A percentile compares a stretch with the other conserved stretches of the same genome.
These are phyloP conservation scores for Alopecurus myosuroides DNA, from an alignment of 176 grass and related monocot genomes.

Conservation along the genomic window DNA sequence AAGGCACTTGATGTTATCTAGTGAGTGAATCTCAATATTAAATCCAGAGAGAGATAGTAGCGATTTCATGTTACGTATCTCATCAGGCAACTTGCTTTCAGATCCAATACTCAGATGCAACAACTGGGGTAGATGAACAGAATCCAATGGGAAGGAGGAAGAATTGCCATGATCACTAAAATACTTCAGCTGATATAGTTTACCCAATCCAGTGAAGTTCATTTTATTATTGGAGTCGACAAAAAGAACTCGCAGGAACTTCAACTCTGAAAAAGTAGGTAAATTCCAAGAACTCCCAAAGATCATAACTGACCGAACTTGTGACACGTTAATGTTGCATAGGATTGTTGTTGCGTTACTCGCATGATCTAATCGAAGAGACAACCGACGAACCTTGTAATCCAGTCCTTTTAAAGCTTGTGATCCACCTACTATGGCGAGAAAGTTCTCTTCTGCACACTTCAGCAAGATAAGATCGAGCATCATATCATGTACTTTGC, in stretches of 20 bases:
- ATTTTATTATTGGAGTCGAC: not conserved
- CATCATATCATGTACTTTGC: not conserved
- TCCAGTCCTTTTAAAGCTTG: not conserved
- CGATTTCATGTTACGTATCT: not conserved
- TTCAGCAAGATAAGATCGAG: not conserved
- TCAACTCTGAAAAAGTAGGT: not conserved
- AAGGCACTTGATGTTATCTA: not conserved
- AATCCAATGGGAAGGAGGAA: not conserved
- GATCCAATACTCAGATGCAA: not conserved
- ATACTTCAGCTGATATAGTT: not conserved
- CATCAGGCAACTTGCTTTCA: not conserved
- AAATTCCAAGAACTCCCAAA: not conserved
- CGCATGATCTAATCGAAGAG: not conserved
- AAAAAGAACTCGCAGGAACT: no score
- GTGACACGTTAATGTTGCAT: not conserved
- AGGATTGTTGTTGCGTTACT: not conserved
- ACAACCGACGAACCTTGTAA: not conserved
- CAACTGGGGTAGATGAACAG: not conserved
- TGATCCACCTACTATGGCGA: not conserved
- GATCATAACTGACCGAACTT: not conserved
- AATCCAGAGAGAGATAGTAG: not conserved
- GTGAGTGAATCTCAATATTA: not conserved
- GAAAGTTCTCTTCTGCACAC: not conserved
- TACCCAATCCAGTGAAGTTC: not conserved
- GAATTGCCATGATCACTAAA: not conserved